A percentile compares a stretch with the other conserved stretches of the same genome.
Evolutionary conservation across 2,329 filamentous ascomycete genomes (phyloP).

Genomic region (Alternaria sp.): DNA sequence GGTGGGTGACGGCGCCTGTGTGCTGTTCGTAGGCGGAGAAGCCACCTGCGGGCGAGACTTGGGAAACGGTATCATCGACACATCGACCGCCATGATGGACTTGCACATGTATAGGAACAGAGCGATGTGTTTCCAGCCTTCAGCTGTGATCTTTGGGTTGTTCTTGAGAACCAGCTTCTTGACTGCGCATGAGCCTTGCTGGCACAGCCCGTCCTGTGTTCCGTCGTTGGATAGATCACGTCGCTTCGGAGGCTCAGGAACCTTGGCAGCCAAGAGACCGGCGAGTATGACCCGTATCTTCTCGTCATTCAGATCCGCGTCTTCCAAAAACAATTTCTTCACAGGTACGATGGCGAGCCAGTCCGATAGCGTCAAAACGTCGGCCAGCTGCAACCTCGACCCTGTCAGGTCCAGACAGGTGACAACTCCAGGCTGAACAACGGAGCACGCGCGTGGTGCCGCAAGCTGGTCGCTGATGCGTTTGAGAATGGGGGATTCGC

Average conservation of each 20-base stretch:
- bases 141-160: conserved; percentile 80
- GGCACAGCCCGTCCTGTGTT: conserved; percentile 25
- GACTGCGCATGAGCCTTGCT: conserved; percentile 69
- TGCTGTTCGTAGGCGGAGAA: conserved; percentile 19
- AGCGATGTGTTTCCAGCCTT: conserved; percentile 91
- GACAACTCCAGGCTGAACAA: conserved; percentile 74
- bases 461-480: conserved; percentile 89
- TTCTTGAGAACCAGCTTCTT: conserved; percentile 89
- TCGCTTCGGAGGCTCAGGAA: conserved; percentile 62
- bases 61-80: conserved; percentile 80
- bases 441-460: conserved; percentile 69
- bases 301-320: conserved; percentile 86
- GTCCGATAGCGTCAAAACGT: conserved; percentile 87
- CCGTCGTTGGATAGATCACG: conserved; percentile 12
- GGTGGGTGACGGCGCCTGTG: conserved; percentile 7
- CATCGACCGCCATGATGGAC: conserved; percentile 82
- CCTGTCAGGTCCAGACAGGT: conserved; percentile 83
- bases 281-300: conserved; percentile 85
- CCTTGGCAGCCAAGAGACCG: conserved; percentile 80
- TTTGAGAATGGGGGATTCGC: conserved; percentile 90
- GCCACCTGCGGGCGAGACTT: conserved; percentile 22
- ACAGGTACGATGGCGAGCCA: conserved; percentile 94
- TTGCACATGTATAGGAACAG: conserved; percentile 90
- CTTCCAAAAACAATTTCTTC: conserved; percentile 83
- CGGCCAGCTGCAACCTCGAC: conserved; percentile 81